phyloP scores from a whole-genome alignment of 2,329 filamentous ascomycete species.

The Sphaerostilbella broomeana region DNA sequence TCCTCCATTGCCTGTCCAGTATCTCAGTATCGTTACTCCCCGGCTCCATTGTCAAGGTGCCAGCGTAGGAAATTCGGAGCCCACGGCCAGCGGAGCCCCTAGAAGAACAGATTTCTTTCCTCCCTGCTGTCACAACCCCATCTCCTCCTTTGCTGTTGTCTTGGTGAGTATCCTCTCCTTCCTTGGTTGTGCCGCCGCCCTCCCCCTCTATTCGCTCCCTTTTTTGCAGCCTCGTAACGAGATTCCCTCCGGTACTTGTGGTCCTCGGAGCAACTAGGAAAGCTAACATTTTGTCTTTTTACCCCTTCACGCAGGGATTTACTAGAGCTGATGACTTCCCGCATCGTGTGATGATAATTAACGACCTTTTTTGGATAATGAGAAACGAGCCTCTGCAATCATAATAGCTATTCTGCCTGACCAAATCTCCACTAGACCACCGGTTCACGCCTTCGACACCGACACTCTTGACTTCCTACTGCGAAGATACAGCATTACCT shows the following conservation, averaged over 20 bases:
- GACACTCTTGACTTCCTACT: background rate
- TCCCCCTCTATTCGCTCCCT: slow-evolving; percentile 11
- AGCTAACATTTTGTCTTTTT: slow-evolving; percentile 7
- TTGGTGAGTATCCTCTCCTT: slow-evolving; percentile 6
- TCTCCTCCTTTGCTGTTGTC: slow-evolving; percentile 9
- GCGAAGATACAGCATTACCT: background rate
- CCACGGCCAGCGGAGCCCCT: slow-evolving; percentile 8
- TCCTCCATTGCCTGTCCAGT: slow-evolving; percentile 1
- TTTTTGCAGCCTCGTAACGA: slow-evolving; percentile 7
- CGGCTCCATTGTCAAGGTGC: too few relatives aligned
- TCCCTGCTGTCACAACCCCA: background rate
- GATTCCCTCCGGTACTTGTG: background rate
- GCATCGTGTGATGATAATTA: slow-evolving; percentile 13
- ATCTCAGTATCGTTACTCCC: too few relatives aligned
- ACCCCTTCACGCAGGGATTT: slow-evolving; percentile 5
- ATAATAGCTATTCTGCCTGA: slow-evolving; percentile 6
- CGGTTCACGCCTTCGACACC: background rate
- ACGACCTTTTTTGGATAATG: slow-evolving; percentile 15
- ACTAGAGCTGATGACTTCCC: slow-evolving; percentile 7
- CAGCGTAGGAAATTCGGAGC: too few relatives aligned
- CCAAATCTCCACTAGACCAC: slow-evolving; percentile 3
- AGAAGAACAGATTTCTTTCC: too few relatives aligned
- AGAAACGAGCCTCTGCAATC: slow-evolving; percentile 15
- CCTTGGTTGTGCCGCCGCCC: slow-evolving; percentile 1
- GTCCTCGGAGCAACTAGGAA: background rate